Base-by-base conservation (phyloP, 139 green algal genomes). In the Tetraselmis chui region DNA sequence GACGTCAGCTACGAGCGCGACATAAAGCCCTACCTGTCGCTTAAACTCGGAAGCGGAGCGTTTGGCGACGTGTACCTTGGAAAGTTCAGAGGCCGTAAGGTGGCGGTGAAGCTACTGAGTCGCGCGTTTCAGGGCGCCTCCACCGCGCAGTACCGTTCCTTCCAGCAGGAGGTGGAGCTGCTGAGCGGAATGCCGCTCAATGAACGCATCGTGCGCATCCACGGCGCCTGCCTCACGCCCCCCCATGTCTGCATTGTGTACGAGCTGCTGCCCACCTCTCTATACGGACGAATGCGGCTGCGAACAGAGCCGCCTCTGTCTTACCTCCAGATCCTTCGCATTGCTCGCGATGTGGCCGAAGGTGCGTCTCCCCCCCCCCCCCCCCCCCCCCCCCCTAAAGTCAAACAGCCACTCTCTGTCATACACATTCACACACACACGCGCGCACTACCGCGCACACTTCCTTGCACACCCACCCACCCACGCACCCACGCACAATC, bases 101-200 rank as follows among this genome's bases (percentile, higher is more conserved):
- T 80, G 28, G 77, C 77, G 77, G 77, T 80, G 2, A 80, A 80
- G 77, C 77, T 80, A 29, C 29, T 80, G 77, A 80, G 32, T 18
- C 45, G 45, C 45, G 45, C 45, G 11, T 67, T 67, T 18, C 45
- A 67, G 45, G 45, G 45, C 45, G 45, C 45, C 45, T 67, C 45
- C 45, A 67, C 45, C 45, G 45, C 45, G 45, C 45, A 67, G 45
- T 67, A 67, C 29, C 29, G 32, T 27, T 59, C 28, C 23, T 80
- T 80, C 77, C 31, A 80, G 77, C 31, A 32, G 77, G 77, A 80
- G 77, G 77, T 80, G 23, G 77, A 80, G 29, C 29, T 80, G 28
- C 77, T 80, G 2, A 80, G 77, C 77, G 58, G 77, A 18, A 32
- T 80, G 28, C 45, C 45, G 18, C 31, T 27, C 29, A 27, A 80